These are phyloP conservation scores for Colletotrichum agaves DNA, from an alignment of 2,329 filamentous ascomycete genomes.

Conservation along the genomic window DNA sequence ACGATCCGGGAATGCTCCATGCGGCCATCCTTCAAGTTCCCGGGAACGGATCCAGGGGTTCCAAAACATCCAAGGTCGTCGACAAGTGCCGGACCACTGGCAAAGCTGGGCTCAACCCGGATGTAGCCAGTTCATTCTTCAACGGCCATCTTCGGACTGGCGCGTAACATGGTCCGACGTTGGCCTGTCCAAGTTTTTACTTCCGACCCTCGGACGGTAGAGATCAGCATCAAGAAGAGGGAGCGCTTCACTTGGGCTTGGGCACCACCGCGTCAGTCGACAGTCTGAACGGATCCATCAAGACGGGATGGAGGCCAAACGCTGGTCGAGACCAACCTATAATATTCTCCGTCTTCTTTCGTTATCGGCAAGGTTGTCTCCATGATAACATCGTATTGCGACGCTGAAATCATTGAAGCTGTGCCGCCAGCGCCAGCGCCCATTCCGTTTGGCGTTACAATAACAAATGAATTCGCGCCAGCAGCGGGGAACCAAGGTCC, in stretches of 20 bases:
- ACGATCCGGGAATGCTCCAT: neutral
- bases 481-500: neutral
- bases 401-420: neutral
- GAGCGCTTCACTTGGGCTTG: neutral
- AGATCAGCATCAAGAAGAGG: conserved; percentile 19
- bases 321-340: neutral
- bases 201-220: conserved; percentile 22
- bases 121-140: conserved; percentile 6
- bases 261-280: conserved; percentile 6
- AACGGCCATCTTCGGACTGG: neutral
- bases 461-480: neutral
- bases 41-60: conserved; percentile 3
- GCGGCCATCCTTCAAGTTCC: neutral
- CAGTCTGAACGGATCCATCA: neutral
- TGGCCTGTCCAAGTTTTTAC: conserved; percentile 13
- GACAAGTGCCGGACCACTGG: neutral
- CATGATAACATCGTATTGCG: neutral
- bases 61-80: neutral
- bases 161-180: conserved; percentile 5
- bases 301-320: neutral
- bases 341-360: neutral
- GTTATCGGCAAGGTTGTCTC: neutral
- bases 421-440: neutral
- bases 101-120: conserved; percentile 18
- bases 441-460: neutral